Conservation (phyloP, 148 eudicot species). For the Hydrangea macrophylla region DNA sequence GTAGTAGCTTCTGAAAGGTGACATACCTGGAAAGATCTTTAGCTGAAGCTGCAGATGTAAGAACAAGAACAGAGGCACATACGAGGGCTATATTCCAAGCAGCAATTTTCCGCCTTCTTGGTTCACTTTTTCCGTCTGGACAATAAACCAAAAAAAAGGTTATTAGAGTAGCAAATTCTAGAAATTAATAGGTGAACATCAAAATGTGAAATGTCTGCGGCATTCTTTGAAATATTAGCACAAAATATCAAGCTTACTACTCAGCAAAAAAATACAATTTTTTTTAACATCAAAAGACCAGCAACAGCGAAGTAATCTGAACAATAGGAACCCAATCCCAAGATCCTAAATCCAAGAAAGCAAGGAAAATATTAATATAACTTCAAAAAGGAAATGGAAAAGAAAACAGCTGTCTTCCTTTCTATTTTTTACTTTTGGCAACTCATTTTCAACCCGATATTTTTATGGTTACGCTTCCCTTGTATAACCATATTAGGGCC, state of each 20-base stretch:
- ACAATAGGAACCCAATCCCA: background rate
- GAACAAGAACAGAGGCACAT: conserved; percentile 38
- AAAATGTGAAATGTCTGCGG: too few species aligned
- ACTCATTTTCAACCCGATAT: background rate
- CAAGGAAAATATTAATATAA: background rate
- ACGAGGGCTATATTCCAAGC: conserved; percentile 39
- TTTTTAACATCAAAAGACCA: background rate
- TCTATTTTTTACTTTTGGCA: background rate
- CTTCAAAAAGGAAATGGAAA: background rate
- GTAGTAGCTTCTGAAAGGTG: too few species aligned
- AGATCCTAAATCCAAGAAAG: background rate
- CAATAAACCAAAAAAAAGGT: background rate
- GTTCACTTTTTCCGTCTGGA: conserved; percentile 29
- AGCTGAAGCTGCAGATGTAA: conserved; percentile 56
- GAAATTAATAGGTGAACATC: background rate
- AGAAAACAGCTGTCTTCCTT: background rate
- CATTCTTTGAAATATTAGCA: too few species aligned
- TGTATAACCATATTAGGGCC: background rate
- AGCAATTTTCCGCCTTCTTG: conserved; percentile 40
- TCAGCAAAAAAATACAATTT: background rate
- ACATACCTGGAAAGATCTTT: conserved; percentile 40
- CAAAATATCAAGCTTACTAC: too few species aligned
- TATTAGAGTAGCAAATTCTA: background rate
- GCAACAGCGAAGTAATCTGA: background rate
- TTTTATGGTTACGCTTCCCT: background rate